Conservation (phyloP, 495 filamentous ascomycete genomes). For the Podospora appendiculata region DNA sequence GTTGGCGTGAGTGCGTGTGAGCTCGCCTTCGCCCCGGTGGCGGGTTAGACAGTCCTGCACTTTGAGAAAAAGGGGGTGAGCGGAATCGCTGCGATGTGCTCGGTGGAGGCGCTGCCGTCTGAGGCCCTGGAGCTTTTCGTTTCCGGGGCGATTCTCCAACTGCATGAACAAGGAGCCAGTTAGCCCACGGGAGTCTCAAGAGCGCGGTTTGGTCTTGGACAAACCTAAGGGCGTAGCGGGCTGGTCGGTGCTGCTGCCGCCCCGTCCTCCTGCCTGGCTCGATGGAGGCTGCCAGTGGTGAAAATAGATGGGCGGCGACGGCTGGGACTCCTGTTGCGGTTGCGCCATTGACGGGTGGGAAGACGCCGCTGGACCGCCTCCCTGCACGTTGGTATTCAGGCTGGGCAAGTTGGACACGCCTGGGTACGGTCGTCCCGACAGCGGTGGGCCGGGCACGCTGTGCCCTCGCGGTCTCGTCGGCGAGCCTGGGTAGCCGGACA, state of each 20-base stretch:
- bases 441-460: constrained; percentile 25
- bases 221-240: constrained; percentile 61
- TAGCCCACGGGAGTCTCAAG: constrained; percentile 41
- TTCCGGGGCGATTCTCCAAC: constrained; percentile 62
- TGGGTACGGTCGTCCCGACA: constrained; percentile 11
- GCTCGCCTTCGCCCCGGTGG: constrained; percentile 53
- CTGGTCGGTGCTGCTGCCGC: constrained; percentile 46
- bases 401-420: constrained; percentile 19
- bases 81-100: constrained; percentile 42
- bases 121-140: constrained; percentile 60
- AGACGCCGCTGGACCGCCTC: constrained; percentile 8
- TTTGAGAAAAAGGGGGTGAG: constrained; percentile 50
- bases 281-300: constrained; percentile 86
- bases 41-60: constrained; percentile 46
- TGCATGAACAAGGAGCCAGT: constrained; percentile 38
- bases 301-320: constrained; percentile 69
- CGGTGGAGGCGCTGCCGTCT: constrained; percentile 50
- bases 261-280: constrained; percentile 43
- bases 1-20: constrained; percentile 63
- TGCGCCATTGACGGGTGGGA: constrained; percentile 24
- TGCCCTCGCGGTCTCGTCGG: constrained; percentile 34
- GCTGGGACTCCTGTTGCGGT: constrained; percentile 35
- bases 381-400: constrained; percentile 25
- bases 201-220: constrained; percentile 47
- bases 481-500: constrained; percentile 28